Evolutionary conservation across 495 filamentous ascomycete genomes (phyloP).

Genomic region (Melanomma pulvis-pyrius): DNA sequence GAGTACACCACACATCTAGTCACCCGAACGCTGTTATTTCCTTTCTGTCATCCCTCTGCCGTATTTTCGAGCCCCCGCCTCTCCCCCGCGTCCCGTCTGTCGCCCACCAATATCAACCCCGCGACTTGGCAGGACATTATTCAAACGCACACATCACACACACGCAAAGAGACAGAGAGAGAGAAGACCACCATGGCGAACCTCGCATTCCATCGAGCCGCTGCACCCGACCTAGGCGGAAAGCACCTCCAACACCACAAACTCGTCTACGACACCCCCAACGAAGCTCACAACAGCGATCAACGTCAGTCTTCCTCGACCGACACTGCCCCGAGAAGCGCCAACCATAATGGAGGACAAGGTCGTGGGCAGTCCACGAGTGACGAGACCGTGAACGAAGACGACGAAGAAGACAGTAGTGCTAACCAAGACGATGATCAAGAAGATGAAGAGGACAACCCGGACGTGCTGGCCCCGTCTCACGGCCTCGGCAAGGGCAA

Average conservation of each 20-base stretch:
- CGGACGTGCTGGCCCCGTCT: conserved; percentile 58
- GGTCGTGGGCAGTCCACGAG: conserved; percentile 23
- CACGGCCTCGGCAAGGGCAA: conserved; percentile 49
- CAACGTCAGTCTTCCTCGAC: conserved; percentile 14
- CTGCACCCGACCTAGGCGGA: conserved; percentile 25
- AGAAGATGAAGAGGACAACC: conserved; percentile 55
- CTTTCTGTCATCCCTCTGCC: conserved; percentile 21
- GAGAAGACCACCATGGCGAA: conserved; percentile 28
- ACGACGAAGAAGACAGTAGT: conserved; percentile 34
- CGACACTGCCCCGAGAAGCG: conserved; percentile 16
- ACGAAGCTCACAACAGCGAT: conserved; percentile 19
- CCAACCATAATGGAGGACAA: conserved; percentile 16
- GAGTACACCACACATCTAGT: conserved; percentile 34
- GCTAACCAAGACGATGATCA: conserved; percentile 54
- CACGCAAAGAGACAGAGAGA: no score
- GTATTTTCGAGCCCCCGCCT: conserved; percentile 12
- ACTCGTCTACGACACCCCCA: conserved; percentile 20
- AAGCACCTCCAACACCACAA: conserved; percentile 30
- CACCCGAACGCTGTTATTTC: conserved; percentile 32
- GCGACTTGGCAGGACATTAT: background rate
- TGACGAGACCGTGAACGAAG: conserved; percentile 31
- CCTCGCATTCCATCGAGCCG: conserved; percentile 6
- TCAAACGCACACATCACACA: background rate
- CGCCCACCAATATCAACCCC: conserved; percentile 31
- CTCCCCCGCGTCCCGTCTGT: conserved; percentile 1